Base-by-base conservation (phyloP, 805 yeast genomes). In the Candida arabinofermentans region DNA sequence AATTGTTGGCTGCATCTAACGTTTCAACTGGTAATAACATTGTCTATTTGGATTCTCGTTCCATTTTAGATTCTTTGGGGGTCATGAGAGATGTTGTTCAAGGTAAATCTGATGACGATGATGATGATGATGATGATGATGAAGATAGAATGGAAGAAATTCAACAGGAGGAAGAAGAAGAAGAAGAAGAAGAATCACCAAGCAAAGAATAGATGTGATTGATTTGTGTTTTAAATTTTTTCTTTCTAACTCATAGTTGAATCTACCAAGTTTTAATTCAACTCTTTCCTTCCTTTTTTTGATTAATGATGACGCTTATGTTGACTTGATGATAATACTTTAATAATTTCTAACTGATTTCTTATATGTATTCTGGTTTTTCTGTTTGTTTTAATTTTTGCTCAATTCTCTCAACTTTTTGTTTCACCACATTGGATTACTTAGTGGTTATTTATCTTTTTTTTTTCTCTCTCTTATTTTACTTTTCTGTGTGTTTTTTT, bases 1-100 rank as follows among this genome's bases (percentile, higher is more conserved):
- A 62, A 40, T 43, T 62, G 24, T 54, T 62, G 26, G 61, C 64
- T 7, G 62, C 62, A 18, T 73, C 75, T 46, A 75, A 74, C 37
- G 67, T 75, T 42, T 71, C 79, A 36, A 76, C 77, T 42, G 77
- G 76, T 48, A 77, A 80, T 55, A 84, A 84, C 33, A 82, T 81
- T 22, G 75, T 81, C 39, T 81, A 79, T 57, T 70, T 81, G 49
- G 83, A 80, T 54, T 79, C 81, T 27, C 77, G 78, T 44, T 77
- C 81, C n/a, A 73, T 81, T 53, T 66, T 81, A 54, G 82, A 82
- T 22, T 67, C 74, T 7, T 53, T 71, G 34, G 71, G 72, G 30
- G 69, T 64, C 24, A 65, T 66, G 40, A 65, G 64, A 23, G 66
- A 57, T 22, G 66, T 60, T 26, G 60, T 60, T 4, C 59, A 55